Conservation (phyloP, 2,329 filamentous ascomycete species). For the Sporothrix pseudoabietina region DNA sequence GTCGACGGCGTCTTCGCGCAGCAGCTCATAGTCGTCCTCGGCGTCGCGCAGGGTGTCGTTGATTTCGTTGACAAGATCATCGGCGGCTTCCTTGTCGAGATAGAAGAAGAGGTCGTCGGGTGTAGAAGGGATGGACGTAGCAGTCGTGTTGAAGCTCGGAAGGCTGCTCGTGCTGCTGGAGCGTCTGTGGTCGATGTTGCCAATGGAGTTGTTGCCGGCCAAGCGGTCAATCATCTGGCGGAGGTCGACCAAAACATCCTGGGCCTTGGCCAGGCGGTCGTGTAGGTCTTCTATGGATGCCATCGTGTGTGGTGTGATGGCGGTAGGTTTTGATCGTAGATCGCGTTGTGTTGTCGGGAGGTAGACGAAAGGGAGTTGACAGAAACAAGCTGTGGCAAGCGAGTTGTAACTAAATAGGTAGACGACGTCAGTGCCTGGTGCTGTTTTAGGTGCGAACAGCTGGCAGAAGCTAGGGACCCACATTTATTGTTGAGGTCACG, state of each 20-base stretch:
- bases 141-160: neutral
- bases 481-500: neutral
- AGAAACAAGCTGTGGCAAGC: neutral
- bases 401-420: neutral
- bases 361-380: neutral
- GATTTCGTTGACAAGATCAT: conserved; percentile 80
- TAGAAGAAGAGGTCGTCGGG: conserved; percentile 1
- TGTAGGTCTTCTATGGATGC: conserved; percentile 62
- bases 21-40: conserved; percentile 79
- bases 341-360: neutral
- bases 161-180: neutral
- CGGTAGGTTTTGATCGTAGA: neutral
- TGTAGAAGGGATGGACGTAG: neutral
- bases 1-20: conserved; percentile 77
- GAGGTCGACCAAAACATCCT: conserved; percentile 63
- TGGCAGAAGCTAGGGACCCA: conserved; percentile 25
- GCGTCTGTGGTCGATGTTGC: neutral
- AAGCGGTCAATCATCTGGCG: conserved; percentile 62
- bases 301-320: conserved; percentile 20
- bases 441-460: conserved; percentile 20
- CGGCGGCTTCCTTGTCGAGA: conserved; percentile 54
- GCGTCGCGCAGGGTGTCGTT: conserved; percentile 73
- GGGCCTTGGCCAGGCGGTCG: conserved; percentile 61
- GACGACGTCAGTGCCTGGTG: conserved; percentile 27
- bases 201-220: conserved; percentile 49